phyloP scores from a whole-genome alignment of 1,139 yeast species.

The Torulaspora globosa region DNA sequence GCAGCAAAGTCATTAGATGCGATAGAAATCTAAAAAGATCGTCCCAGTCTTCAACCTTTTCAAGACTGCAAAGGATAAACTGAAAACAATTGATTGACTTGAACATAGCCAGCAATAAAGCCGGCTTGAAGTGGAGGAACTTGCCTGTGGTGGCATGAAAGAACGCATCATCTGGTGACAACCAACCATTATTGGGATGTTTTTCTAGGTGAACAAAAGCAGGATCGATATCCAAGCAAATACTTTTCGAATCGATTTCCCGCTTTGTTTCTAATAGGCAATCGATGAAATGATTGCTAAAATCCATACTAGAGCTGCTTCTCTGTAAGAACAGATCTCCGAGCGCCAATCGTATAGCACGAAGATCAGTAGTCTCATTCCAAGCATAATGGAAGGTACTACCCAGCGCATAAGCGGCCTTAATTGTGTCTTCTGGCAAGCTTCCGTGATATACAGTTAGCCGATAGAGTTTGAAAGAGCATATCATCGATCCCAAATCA shows the following conservation, averaged over 20 bases:
- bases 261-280: slow-evolving; percentile 6
- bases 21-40: slow-evolving; percentile 16
- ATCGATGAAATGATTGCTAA: slow-evolving; percentile 4
- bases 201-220: neutral
- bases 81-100: slow-evolving; percentile 20
- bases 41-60: slow-evolving; percentile 12
- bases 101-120: slow-evolving; percentile 22
- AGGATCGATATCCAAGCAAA: slow-evolving; percentile 14
- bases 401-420: slow-evolving; percentile 12
- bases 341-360: slow-evolving; percentile 2
- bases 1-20: slow-evolving; percentile 22
- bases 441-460: slow-evolving; percentile 17
- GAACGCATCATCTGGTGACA: slow-evolving; percentile 3
- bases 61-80: slow-evolving; percentile 18
- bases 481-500: slow-evolving; percentile 33
- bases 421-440: slow-evolving; percentile 15
- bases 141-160: slow-evolving; percentile 16
- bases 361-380: slow-evolving; percentile 6
- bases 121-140: slow-evolving; percentile 20
- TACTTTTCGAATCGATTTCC: slow-evolving; percentile 7
- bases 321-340: slow-evolving; percentile 10
- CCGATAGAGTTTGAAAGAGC: slow-evolving; percentile 28
- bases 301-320: neutral
- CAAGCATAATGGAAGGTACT: slow-evolving; percentile 10
- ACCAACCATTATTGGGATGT: neutral